Percentiles rank a stretch among this genome's conserved stretches.
phyloP scores from a whole-genome alignment of 2,329 filamentous ascomycete species.

The Trichocomaceae sp. region DNA sequence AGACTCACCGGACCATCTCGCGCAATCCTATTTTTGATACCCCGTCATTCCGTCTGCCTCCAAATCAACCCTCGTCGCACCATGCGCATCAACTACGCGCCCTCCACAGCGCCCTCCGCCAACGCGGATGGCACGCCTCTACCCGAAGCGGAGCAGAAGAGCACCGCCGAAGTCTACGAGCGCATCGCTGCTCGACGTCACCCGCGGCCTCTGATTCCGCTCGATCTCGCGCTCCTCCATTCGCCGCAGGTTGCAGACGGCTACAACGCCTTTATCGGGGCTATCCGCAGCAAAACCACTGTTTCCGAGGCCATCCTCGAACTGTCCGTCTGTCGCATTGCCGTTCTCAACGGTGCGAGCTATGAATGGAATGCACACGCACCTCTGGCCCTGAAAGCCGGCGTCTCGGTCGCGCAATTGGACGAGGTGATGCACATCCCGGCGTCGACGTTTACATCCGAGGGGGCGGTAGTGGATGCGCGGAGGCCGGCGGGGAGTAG shows the following conservation, averaged over 20 bases:
- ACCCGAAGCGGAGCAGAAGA: conserved; percentile 7
- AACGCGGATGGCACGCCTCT: conserved; percentile 17
- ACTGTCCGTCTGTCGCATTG: conserved; percentile 72
- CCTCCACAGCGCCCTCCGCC: conserved; percentile 19
- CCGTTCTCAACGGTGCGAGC: conserved; percentile 70
- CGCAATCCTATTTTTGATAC: not conserved
- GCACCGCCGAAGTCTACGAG: conserved; percentile 46
- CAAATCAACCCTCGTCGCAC: not conserved
- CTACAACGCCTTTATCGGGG: conserved; percentile 52
- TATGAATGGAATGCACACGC: conserved; percentile 82
- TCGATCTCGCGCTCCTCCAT: conserved; percentile 73
- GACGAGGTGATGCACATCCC: conserved; percentile 50
- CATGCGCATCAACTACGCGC: conserved; percentile 35
- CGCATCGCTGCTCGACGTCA: conserved; percentile 60
- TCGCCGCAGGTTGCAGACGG: conserved; percentile 68
- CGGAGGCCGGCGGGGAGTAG: conserved; percentile 33
- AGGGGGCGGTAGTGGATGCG: conserved; percentile 24
- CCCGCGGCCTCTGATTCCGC: conserved; percentile 63
- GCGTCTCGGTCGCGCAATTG: conserved; percentile 36
- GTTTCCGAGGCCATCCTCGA: conserved; percentile 55
- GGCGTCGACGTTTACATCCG: conserved; percentile 34
- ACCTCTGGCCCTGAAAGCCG: conserved; percentile 50
- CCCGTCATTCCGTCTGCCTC: not conserved
- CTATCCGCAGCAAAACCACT: conserved; percentile 47
- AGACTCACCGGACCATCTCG: not conserved